Conservation (phyloP, 108 stramenopile genomes). For the Pelagomonas calceolata region DNA sequence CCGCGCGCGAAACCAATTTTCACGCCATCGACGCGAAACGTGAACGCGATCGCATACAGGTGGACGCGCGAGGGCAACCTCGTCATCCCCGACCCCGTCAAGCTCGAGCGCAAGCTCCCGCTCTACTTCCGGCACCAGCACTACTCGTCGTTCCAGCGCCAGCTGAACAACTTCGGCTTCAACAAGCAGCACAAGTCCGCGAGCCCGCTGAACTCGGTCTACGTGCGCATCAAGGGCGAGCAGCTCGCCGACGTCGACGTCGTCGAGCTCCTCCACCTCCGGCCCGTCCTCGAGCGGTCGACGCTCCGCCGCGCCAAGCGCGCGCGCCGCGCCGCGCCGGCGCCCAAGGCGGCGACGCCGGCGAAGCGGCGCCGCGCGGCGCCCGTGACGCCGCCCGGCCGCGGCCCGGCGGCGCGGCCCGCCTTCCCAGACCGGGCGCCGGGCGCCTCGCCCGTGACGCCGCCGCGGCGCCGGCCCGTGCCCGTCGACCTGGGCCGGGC, state of each 20-base stretch:
- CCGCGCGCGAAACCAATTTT: not conserved
- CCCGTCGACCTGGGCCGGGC: too few species aligned
- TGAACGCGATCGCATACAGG: not conserved
- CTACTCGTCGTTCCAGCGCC: slow-evolving; percentile 34
- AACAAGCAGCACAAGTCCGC: slow-evolving; percentile 12
- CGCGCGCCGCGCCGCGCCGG: too few species aligned
- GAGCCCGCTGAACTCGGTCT: not conserved
- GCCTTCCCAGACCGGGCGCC: too few species aligned
- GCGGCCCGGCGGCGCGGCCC: too few species aligned
- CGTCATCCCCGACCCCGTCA: not conserved
- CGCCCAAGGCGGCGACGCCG: too few species aligned
- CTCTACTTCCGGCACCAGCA: slow-evolving; percentile 28
- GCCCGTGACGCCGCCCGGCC: too few species aligned
- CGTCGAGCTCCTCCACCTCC: not conserved
- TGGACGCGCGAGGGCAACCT: not conserved
- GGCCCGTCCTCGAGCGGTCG: not conserved
- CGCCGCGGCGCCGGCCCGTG: too few species aligned
- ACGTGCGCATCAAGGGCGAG: not conserved
- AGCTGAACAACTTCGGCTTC: slow-evolving; percentile 37
- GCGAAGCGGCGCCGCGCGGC: too few species aligned
- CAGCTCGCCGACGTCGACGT: not conserved
- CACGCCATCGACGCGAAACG: not conserved
- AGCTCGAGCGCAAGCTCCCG: slow-evolving; percentile 1
- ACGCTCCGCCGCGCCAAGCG: not conserved
- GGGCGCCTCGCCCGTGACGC: too few species aligned